Evolutionary conservation across 306 rosid species (phyloP), one percentile per base, ranked within the genome.

Genomic region (Sicyos baderoa): DNA sequence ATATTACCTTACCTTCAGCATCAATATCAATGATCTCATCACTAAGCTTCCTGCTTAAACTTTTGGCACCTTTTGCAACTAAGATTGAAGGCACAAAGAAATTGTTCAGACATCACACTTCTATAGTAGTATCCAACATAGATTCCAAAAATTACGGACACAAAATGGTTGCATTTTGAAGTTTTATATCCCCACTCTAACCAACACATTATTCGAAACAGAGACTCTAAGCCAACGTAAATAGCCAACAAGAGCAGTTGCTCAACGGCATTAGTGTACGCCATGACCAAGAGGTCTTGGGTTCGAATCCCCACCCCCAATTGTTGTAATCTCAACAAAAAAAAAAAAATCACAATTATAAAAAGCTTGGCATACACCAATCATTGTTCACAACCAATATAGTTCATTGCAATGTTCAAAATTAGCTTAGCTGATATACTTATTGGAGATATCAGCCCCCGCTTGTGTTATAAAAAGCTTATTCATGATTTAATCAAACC

Each of bases 1-100:
- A 18, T 13, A 64, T 64, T 64, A 64, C 70, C 37, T 64, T 64
- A 64, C 70, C 70, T 64, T 44, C 54, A 42, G 53, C 54, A 44
- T 64, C 70, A 6, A 64, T 44, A 44, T 11, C 70, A 44, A 64
- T 44, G 53, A 64, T 12, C 50, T 19, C 52, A 13, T 19, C 4
- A 19, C 70, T 64, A 18, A 42, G 53, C 19, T 64, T 64, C 27
- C 25, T 44, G 29, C 10, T 44, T 44, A 44, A 45, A 12, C 54
- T 19, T 64, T 18, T 8, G 11, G 54, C 70, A 11, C 52, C 70
- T 64, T 64, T 64, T 19, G 35, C 52, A 44, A 64, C 70, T 64
- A 40, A 29, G 53, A 64, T 44, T 44, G 35, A 40, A 64, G 54
- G 54, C 35, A 64, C 35, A 12, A 21, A 42, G 54, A 64, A 64